Percentiles rank a stretch among this genome's conserved stretches.
Conservation (phyloP, 2,329 filamentous ascomycete species). For the Parascedosporium putredinis region DNA sequence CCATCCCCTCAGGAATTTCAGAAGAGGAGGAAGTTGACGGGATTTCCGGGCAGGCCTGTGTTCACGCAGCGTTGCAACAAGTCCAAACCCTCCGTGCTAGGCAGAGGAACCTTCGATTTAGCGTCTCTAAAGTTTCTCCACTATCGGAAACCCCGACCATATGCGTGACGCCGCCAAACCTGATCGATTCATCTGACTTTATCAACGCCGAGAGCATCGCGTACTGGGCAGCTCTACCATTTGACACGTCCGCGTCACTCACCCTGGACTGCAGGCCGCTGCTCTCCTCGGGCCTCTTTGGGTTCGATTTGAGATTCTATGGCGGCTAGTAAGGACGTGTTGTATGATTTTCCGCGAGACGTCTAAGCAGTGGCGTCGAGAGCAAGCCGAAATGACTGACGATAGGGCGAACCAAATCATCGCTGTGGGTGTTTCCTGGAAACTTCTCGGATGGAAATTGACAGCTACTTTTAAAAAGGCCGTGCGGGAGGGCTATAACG, state of each 20-base stretch:
- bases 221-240: slow-evolving; percentile 30
- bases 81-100: slow-evolving; percentile 27
- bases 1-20: slow-evolving; percentile 26
- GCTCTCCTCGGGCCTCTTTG: slow-evolving; percentile 26
- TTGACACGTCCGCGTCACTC: slow-evolving; percentile 29
- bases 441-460: slow-evolving; percentile 21
- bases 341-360: slow-evolving; percentile 20
- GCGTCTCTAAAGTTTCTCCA: slow-evolving; percentile 26
- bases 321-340: slow-evolving; percentile 19
- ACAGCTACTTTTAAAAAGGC: slow-evolving; percentile 23
- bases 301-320: slow-evolving; percentile 20
- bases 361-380: slow-evolving; percentile 16
- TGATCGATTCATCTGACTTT: slow-evolving; percentile 21
- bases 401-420: slow-evolving; percentile 22
- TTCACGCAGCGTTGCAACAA: slow-evolving; percentile 30
- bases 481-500: slow-evolving; percentile 20
- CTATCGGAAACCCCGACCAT: slow-evolving; percentile 14
- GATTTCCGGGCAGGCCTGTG: slow-evolving; percentile 27
- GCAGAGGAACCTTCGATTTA: slow-evolving; percentile 28
- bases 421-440: slow-evolving; percentile 19
- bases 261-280: slow-evolving; percentile 28
- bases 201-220: slow-evolving; percentile 26
- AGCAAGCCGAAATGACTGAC: slow-evolving; percentile 18
- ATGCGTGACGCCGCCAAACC: slow-evolving; percentile 15
- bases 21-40: slow-evolving; percentile 30